phyloP scores from a whole-genome alignment of 805 yeast genomes.

The Cyberlindnera amylophila region DNA sequence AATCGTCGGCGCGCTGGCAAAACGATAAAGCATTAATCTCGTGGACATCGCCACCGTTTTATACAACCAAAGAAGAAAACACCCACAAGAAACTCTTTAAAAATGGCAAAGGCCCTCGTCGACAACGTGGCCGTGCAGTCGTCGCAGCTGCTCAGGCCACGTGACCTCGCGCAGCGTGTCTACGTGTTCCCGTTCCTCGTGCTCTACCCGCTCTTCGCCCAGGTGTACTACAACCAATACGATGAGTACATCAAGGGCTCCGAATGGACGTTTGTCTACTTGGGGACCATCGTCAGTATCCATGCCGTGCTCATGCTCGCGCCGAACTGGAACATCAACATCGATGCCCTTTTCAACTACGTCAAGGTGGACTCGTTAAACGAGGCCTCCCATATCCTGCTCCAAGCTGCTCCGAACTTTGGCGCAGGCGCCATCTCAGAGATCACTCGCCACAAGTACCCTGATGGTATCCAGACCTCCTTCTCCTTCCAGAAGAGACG shows the following conservation, averaged over 20 bases:
- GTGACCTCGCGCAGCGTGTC: conserved; percentile 57
- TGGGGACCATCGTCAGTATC: conserved; percentile 67
- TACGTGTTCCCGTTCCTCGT: conserved; percentile 80
- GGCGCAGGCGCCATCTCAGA: conserved; percentile 80
- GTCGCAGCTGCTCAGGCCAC: conserved; percentile 73
- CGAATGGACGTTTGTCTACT: conserved; percentile 93
- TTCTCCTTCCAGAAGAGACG: conserved; percentile 91
- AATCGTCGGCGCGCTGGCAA: neutral
- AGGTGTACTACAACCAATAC: conserved; percentile 63
- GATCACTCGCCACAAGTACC: conserved; percentile 51
- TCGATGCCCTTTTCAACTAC: conserved; percentile 71
- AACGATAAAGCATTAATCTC: neutral
- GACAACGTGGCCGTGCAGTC: conserved; percentile 67
- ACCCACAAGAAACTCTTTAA: neutral
- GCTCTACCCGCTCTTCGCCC: conserved; percentile 69
- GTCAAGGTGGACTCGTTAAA: conserved; percentile 43
- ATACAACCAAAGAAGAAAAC: neutral
- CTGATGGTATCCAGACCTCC: conserved; percentile 59
- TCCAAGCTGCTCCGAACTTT: conserved; percentile 78
- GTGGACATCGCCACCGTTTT: neutral
- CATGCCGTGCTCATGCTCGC: conserved; percentile 78
- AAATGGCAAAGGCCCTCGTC: conserved; percentile 40
- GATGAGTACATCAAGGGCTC: conserved; percentile 81
- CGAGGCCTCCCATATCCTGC: conserved; percentile 68
- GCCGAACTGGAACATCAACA: conserved; percentile 88